Base-by-base conservation (phyloP, 345 rosid species). In the Eucalyptus curtisii region DNA sequence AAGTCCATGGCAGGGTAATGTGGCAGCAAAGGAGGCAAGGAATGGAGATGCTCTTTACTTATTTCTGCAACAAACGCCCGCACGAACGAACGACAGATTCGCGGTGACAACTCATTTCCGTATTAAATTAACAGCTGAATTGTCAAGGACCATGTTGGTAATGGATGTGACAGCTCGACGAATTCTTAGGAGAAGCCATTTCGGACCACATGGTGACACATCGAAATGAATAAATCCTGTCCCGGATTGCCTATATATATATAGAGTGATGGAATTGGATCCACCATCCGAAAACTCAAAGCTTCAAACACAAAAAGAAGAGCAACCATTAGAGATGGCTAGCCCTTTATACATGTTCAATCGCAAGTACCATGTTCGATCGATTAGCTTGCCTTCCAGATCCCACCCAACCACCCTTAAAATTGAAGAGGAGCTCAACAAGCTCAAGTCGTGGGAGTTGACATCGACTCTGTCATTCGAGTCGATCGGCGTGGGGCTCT, bases 331-430 rank as follows among this genome's bases (percentile, higher is more conserved):
- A 3, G 82, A 53, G 45, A 86, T 86, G 87, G 87, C 87, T 20
- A 76, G 47, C 42, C 82, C 82, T 76, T 86, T 44, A 33, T 14
- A 24, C n/a, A 86, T 50, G 64, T 53, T 53, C 19, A 31, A 52
- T 20, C 45, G 87, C 40, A 57, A 89, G 37, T 92, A 88, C 87
- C 93, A 93, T 49, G 87, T 91, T 44, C 89, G 97, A 93, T 96
- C 97, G n/a, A 91, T 94, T 42, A 97, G 98, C 90, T 91, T 96
- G 88, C 96, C 98, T 85, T 90, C 97, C 57, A 95, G 96, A 76
- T 92, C 96, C 82, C 97, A 97, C 92, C 98, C 97, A 16, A 91
- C 88, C 76, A 95, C 95, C 31, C 57, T 87, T 13, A 89, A 31
- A 50, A 80, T 93, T 11, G 94, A 94, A 88, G 95, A 94, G 86